These are phyloP conservation scores for Hymenoscyphus occultus DNA, from an alignment of 2,329 filamentous ascomycete genomes.

Conservation along the genomic window DNA sequence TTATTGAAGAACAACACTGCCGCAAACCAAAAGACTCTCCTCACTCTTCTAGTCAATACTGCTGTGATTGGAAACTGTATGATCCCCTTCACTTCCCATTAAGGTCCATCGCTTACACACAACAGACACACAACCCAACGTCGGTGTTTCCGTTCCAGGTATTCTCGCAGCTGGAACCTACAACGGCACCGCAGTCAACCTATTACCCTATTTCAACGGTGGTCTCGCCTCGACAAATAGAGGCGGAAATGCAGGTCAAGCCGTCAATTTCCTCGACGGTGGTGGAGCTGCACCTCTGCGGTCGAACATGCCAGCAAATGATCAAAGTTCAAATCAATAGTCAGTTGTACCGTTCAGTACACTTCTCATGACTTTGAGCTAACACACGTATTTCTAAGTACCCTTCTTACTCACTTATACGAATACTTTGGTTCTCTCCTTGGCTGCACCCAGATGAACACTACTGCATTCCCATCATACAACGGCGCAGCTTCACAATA, in stretches of 20 bases:
- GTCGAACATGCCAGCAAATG: conserved; percentile 53
- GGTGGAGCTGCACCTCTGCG: conserved; percentile 54
- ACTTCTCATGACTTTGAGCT: neutral
- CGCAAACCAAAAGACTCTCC: conserved; percentile 53
- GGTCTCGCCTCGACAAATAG: conserved; percentile 52
- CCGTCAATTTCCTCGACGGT: conserved; percentile 60
- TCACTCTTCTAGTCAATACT: conserved; percentile 59
- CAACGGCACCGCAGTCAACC: conserved; percentile 51
- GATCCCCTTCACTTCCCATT: conserved; percentile 17
- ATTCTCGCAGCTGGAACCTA: conserved; percentile 52
- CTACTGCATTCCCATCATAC: conserved; percentile 50
- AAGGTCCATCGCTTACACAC: conserved; percentile 8
- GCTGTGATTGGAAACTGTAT: conserved; percentile 61
- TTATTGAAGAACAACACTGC: conserved; percentile 57
- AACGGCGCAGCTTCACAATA: conserved; percentile 46
- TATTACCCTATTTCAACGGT: conserved; percentile 60
- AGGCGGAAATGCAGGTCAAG: conserved; percentile 43
- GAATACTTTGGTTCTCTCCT: conserved; percentile 58
- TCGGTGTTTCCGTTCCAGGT: conserved; percentile 52
- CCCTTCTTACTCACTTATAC: conserved; percentile 59
- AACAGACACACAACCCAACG: conserved; percentile 52
- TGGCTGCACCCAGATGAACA: conserved; percentile 51
- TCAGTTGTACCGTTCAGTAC: conserved; percentile 27
- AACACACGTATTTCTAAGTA: conserved; percentile 27
- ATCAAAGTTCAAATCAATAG: conserved; percentile 53